Evolutionary conservation across 75 land plant species (phyloP).

Genomic region (Selaginella tamariscina): DNA sequence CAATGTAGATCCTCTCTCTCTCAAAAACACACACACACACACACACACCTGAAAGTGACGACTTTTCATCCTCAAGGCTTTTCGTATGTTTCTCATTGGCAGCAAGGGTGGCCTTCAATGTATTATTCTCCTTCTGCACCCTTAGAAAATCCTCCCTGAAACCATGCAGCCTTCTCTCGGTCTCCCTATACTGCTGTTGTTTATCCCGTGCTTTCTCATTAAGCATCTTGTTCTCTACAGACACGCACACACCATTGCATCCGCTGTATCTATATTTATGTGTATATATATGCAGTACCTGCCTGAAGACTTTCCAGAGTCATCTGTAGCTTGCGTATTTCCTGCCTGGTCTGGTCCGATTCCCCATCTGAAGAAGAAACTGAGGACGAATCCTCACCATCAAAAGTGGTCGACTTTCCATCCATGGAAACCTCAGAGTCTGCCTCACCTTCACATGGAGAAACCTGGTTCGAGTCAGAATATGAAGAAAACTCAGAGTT

Average conservation of each 20-base stretch:
- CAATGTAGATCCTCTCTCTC: not conserved
- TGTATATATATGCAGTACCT: conserved; percentile 37
- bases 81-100: not conserved
- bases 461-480: not conserved
- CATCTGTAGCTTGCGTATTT: conserved; percentile 25
- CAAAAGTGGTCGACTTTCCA: not conserved
- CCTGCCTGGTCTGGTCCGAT: conserved; percentile 20
- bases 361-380: conserved; percentile 13
- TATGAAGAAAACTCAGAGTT: not conserved
- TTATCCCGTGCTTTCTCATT: conserved; percentile 31
- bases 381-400: not conserved
- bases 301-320: conserved; percentile 32
- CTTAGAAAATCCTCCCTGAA: conserved; percentile 2
- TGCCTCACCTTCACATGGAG: not conserved
- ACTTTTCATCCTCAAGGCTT: conserved; percentile 1
- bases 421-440: conserved; percentile 3
- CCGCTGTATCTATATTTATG: too few relatives aligned
- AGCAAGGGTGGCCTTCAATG: not conserved
- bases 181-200: conserved; percentile 25
- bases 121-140: conserved; percentile 13
- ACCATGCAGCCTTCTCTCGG: conserved; percentile 2
- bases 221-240: conserved; percentile 2
- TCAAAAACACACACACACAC: not conserved
- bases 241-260: too few relatives aligned
- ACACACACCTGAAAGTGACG: not conserved